Conservation (phyloP, 805 yeast genomes). For the Candida peoriensis region DNA sequence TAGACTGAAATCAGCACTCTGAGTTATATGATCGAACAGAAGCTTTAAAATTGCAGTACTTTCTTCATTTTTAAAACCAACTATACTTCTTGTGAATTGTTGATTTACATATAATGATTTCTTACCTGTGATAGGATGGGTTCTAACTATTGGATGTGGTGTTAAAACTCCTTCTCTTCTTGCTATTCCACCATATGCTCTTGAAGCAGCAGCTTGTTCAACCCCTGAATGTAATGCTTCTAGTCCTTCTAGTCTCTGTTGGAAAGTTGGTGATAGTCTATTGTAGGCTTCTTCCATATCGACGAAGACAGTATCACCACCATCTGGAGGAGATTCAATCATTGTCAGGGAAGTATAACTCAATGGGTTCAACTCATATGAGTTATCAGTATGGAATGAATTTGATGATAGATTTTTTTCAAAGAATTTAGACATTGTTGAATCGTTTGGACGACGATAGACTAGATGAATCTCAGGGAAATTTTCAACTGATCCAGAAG, state of each 20-base stretch:
- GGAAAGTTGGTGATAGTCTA: slow-evolving; percentile 44
- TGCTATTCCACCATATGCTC: slow-evolving; percentile 43
- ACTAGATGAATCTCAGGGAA: slow-evolving; percentile 57
- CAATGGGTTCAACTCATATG: slow-evolving; percentile 53
- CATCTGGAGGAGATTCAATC: slow-evolving; percentile 43
- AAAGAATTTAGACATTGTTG: slow-evolving; percentile 8
- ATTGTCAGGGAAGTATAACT: slow-evolving; percentile 50
- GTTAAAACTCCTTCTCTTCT: slow-evolving; percentile 30
- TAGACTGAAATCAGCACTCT: slow-evolving; percentile 30
- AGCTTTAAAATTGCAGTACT: slow-evolving; percentile 42
- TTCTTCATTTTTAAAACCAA: slow-evolving; percentile 48
- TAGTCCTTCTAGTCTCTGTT: slow-evolving; percentile 40
- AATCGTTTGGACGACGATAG: slow-evolving; percentile 24
- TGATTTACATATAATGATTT: slow-evolving; percentile 53
- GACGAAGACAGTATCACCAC: slow-evolving; percentile 53
- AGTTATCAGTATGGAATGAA: slow-evolving; percentile 49
- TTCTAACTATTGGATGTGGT: slow-evolving; percentile 52
- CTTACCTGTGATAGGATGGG: slow-evolving; percentile 64
- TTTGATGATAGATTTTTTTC: slow-evolving; percentile 6
- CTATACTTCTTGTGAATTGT: slow-evolving; percentile 44
- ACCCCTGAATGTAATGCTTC: slow-evolving; percentile 37
- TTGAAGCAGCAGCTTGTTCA: slow-evolving; percentile 41
- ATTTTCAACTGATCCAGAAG: slow-evolving; percentile 59
- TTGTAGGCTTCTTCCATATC: slow-evolving; percentile 51
- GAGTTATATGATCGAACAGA: slow-evolving; percentile 41